phyloP scores from a whole-genome alignment of 148 eudicot genomes.

The Camellia lanceoleosa region DNA sequence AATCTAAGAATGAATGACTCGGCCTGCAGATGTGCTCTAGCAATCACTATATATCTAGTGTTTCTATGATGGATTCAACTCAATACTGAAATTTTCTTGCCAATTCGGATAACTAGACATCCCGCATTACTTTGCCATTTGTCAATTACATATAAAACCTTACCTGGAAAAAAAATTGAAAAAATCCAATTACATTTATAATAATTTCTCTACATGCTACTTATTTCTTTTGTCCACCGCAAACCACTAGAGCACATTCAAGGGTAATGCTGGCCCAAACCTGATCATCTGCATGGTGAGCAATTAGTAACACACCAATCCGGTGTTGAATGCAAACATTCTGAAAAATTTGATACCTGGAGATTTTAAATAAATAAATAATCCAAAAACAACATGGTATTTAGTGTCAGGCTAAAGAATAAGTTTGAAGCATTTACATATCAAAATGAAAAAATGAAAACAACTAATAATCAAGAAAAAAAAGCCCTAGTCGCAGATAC shows the following conservation, averaged over 20 bases:
- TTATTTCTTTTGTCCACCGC: neutral
- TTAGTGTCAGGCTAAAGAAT: neutral
- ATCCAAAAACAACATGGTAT: constrained; percentile 5
- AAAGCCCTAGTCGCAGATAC: neutral
- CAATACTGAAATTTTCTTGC: neutral
- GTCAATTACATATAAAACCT: neutral
- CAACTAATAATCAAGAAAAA: neutral
- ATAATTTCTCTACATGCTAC: too few relatives aligned
- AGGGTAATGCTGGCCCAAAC: constrained; percentile 33
- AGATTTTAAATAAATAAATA: neutral
- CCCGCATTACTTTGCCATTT: constrained; percentile 7
- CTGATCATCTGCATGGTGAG: constrained; percentile 99
- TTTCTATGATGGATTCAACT: constrained; percentile 4
- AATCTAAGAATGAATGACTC: constrained; percentile 86
- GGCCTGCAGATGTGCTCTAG: constrained; percentile 53
- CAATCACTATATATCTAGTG: constrained; percentile 5
- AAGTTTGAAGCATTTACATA: neutral
- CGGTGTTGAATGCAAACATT: constrained; percentile 53
- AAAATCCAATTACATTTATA: neutral
- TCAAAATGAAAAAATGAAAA: neutral
- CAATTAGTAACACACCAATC: constrained; percentile 65
- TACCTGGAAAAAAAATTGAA: neutral
- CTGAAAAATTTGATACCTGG: constrained; percentile 65
- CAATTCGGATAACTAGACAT: neutral
- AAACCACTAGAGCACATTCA: neutral